Base-by-base conservation (phyloP, 352 stramenopile genomes). In the Albugo candida region DNA sequence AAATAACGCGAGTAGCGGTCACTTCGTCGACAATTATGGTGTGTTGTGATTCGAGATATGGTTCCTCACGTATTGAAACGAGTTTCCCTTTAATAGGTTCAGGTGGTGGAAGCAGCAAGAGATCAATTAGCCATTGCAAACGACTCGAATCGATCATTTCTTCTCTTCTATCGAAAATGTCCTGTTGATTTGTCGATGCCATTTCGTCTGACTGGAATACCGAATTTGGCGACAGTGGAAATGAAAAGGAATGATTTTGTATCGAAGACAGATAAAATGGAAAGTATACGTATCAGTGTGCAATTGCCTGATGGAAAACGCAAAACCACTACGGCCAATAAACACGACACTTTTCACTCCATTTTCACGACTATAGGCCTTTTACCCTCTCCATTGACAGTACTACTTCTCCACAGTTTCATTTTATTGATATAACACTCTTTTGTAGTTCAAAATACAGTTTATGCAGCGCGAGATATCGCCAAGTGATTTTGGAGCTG, bases 191-290 rank as follows among this genome's bases (percentile, higher is more conserved):
- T 87, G 37, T 84, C 80, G 14, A 70, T 88, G 40, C 77, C 80
- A 31, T 92, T 92, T 47, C 73, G 77, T 3, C 63, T 92, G 20
- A 87, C 80, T 13, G 80, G 80, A 24, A 67, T 92, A 18, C 86
- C 80, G 34, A 86, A 86, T 53, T 91, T 91, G 45, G 77, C 80
- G 13, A 53, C 56, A 12, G 46, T 92, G 17, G 73, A 92, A 55
- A 41, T 92, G 31, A 59, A 57, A n/a, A 63, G 60, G 36, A 45
- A 70, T 8, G 43, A 21, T 48, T 10, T 10, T 8, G 8, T 10
- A 10, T 48, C 43, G 3, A 19, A 24, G 8, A 19, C 19, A 10
- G 19, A 18, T 42, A 24, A 24, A 8, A 34, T 8, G 16, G 19
- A 53, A 21, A 48, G 34, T 31, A 71, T 89, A 53, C 77, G 78